Evolutionary conservation across 352 stramenopile species (phyloP), one percentile per base, ranked within the genome.

Genomic region (Blastocystis sp.): DNA sequence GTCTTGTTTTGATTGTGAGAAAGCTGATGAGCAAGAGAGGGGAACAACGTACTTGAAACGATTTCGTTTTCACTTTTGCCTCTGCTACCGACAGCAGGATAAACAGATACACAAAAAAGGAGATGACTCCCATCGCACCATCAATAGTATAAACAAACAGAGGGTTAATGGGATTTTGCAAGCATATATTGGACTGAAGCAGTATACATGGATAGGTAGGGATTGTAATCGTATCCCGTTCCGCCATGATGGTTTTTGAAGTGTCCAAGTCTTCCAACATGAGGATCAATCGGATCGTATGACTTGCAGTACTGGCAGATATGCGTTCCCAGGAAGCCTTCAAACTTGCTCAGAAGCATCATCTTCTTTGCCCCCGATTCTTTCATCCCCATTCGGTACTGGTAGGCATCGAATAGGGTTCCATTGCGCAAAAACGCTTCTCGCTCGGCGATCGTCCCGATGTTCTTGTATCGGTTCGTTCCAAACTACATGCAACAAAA

Each of bases 371-470:
- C 3, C 32, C 64, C 64, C 7, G 64, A 56, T 34, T 7, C 21
- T 9, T 54, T 4, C 2, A 6, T 56, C 7, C 27, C 24, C 1
- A 76, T 4, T 32, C 9, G 27, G 34, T 54, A 76, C 38, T 76
- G 64, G 4, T 57, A 76, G 1, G 36, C 64, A 56, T 76, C 64
- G 18, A 76, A 57, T 44, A 76, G 36, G 16, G 64, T 76, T 51
- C 64, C 64, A 11, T 76, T 57, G 4, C 32, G 14, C 42, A 76
- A 36, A 57, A n/a, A 38, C 0, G 18, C 3, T 44, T 76, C 36
- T 56, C 64, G 34, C 42, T 76, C 4, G 6, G 36, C 6, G 1
- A 76, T 27, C 4, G 51, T 24, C 7, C 32, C 34, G 4, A 54
- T 4, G 42, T 76, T 76, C 1, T 7, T 76, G 27, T 57, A 54